Percentiles rank a stretch among this genome's conserved stretches.
These are phyloP conservation scores for Suillus ampliporus DNA, from an alignment of 768 basidiomycete genomes.

Conservation along the genomic window DNA sequence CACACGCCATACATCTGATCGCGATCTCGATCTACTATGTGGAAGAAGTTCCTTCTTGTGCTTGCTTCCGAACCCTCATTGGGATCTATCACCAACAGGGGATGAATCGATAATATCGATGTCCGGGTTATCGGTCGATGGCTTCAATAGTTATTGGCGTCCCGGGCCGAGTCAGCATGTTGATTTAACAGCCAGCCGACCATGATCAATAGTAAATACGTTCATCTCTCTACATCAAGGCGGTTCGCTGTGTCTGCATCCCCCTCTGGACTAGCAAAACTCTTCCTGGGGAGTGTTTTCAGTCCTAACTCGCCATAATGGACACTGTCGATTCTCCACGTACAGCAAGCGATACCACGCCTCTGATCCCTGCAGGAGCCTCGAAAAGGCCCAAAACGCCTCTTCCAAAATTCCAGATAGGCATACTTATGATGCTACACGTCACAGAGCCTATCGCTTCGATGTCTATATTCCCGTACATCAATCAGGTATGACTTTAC, in stretches of 20 bases:
- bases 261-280: neutral
- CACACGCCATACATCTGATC: too few species aligned
- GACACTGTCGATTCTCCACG: neutral
- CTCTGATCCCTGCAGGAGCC: neutral
- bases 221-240: neutral
- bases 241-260: neutral
- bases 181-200: too few species aligned
- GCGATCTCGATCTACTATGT: too few species aligned
- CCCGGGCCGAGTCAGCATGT: too few species aligned
- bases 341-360: neutral
- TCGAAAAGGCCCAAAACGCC: neutral
- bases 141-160: too few species aligned
- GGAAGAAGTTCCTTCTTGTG: too few species aligned
- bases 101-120: too few species aligned
- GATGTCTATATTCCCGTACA: constrained; percentile 65
- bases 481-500: constrained; percentile 51
- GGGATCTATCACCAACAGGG: too few species aligned
- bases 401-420: neutral
- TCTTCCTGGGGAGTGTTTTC: neutral
- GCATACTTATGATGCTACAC: constrained; percentile 41
- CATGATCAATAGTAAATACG: too few species aligned
- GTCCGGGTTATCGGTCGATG: too few species aligned
- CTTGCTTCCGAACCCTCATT: too few species aligned
- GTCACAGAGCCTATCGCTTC: constrained; percentile 60
- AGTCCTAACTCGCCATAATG: neutral